Evolutionary conservation across 2,329 filamentous ascomycete genomes (phyloP), one percentile per base, ranked within the genome.

Genomic region (Trichoderma brevicompactum): DNA sequence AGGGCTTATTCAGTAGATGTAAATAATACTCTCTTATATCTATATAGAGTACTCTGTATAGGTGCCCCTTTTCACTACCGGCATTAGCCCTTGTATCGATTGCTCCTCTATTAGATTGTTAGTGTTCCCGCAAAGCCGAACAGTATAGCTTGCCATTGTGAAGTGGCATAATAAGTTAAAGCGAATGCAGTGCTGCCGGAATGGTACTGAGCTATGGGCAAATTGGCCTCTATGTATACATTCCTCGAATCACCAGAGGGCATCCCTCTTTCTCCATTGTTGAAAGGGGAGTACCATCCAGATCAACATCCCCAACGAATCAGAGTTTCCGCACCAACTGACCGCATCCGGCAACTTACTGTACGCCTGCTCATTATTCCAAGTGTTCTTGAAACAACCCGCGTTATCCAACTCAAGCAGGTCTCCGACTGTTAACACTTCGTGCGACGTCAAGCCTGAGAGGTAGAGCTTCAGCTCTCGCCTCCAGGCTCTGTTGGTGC

Each of bases 251-350:
- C 28, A 58, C 54, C 54, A 58, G 23, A 13, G 54, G 10, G n/a
- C 54, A 58, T 58, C 54, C 7, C n/a, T 58, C 28, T 36, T 58
- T 46, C 54, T 58, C 54, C 54, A 58, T 36, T 5, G 34, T 15
- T 58, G 54, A 46, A 58, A 58, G 10, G 54, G 54, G 46, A 58
- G 54, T 5, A 58, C 54, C 54, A 58, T 58, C 54, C 54, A 58
- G 2, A 58, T 58, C 28, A 58, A 23, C 54, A 58, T 58, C 28
- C 54, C 54, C 54, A 58, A 58, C 23, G 54, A 34, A 36, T 58
- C 54, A 36, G 54, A 58, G 41, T 58, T 58, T 46, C 40, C 54
- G 3, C 54, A 58, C 54, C 54, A 58, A 58, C 41, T 58, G 54
- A 58, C 54, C 23, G 54, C 54, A 46, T 58, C 41, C n/a, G 54